Base-by-base conservation (phyloP, 2,329 filamentous ascomycete species). In the Pseudovirgaria hyperparasitica region DNA sequence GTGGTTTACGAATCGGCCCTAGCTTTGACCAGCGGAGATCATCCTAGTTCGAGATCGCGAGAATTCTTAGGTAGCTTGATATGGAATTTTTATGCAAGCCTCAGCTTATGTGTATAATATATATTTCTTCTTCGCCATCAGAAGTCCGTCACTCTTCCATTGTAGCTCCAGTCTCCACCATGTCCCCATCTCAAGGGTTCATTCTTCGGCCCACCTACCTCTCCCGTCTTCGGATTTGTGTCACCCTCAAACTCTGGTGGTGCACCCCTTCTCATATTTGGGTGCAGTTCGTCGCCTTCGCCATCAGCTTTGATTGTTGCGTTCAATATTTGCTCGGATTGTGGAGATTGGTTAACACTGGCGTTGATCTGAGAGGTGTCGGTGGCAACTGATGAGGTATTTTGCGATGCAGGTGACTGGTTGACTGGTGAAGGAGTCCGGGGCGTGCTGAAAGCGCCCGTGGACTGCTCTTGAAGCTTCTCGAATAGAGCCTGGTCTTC, bases 161-260 rank as follows among this genome's bases (percentile, higher is more conserved):
- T 94, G 55, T 82, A 98, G 52, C 84, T 94, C 79, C 86, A 98
- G 50, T 81, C 76, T 1, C 82, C 76, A 0, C 45, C 50, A 11
- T 67, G 62, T 1, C 85, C 85, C 87, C 87, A 94, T 42, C 86
- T 63, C 49, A 96, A 48, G 27, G 90, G 90, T 57, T 98, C 87
- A 48, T 92, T 96, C 73, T 96, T 98, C 5, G 90, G 90, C 1
- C 90, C 90, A 5, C 90, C 90, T 8, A 94, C 73, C 65, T 98
- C 90, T 14, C 90, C 90, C 2, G 90, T 98, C 63, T 77, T 79
- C 3, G 90, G 90, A 54, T 98, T 96, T 29, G 65, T 67, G 28
- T 96, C 86, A 32, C 90, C 90, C 40, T 87, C 76, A 44, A 98
- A 98, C 59, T 96, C 87, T 2, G 90, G 86, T 44, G 76, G 70